Base-by-base conservation (phyloP, 331 rosid genomes). In the Acacia concinna region DNA sequence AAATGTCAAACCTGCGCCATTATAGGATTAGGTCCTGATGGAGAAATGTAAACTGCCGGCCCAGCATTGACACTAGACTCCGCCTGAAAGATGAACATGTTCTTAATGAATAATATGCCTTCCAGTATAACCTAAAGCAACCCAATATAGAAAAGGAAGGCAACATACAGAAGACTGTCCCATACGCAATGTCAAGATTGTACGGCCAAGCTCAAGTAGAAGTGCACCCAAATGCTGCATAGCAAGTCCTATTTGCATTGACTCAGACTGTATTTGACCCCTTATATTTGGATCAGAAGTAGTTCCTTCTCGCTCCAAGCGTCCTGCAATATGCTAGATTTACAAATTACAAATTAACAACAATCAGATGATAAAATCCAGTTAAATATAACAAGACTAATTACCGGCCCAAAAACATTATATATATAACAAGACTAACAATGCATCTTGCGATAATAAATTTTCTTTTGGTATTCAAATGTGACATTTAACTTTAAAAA, bases 201-300 rank as follows among this genome's bases (percentile, higher is more conserved):
- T 85, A 23, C 99, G 99, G 75, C 98, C 98, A 83, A 96, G 97
- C 94, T 96, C 99, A 78, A 96, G 93, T 72, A 96, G 84, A 86
- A 93, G 89, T 25, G 98, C 86, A 12, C 99, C 99, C 80, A 96
- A 84, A 78, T 96, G 98, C 83, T 93, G 98, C 92, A 90, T 87
- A 38, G 89, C 87, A 88, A 96, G 79, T 64, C 97, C 99, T 47
- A 89, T 81, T 77, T 88, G 97, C 82, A 84, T 69, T 1, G 98
- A 83, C 75, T 96, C 98, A 60, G 92, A 79, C 85, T 93, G 97
- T 80, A 96, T 86, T 84, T 91, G 97, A 73, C 86, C 86, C 81
- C 99, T 88, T 64, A 81, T 56, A 56, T 69, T 74, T 34, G 81
- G 80, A 85, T 93, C 97, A 47, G 87, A 40, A 77, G 96, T 91